These are phyloP conservation scores for Sporothrix euskadiensis DNA, from an alignment of 2,329 filamentous ascomycete species.

Conservation along the genomic window DNA sequence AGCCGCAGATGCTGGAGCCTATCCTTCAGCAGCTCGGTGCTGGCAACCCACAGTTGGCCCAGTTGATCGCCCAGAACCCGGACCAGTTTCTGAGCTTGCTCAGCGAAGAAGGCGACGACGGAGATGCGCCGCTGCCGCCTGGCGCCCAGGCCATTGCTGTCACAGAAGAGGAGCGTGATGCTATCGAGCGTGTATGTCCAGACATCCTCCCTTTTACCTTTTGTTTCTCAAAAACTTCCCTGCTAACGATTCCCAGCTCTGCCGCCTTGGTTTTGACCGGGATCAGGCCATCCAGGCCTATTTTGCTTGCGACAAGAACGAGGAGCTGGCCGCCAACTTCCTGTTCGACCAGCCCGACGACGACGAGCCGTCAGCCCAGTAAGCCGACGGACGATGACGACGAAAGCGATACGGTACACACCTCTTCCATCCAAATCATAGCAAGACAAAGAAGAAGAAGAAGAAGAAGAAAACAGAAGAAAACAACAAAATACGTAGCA, in stretches of 20 bases:
- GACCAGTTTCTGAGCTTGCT: slow-evolving; percentile 90
- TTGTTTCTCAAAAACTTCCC: neutral
- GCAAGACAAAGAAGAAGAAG: neutral
- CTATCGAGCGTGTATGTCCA: slow-evolving; percentile 81
- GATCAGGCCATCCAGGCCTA: slow-evolving; percentile 97
- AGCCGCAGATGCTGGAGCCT: slow-evolving; percentile 97
- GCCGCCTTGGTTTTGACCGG: slow-evolving; percentile 87
- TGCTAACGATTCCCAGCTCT: slow-evolving; percentile 59
- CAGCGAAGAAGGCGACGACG: slow-evolving; percentile 82
- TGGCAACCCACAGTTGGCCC: slow-evolving; percentile 90
- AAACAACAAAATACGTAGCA: neutral
- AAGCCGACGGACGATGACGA: neutral
- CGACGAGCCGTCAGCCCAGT: slow-evolving; percentile 53
- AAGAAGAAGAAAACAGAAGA: neutral
- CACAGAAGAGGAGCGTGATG: slow-evolving; percentile 93
- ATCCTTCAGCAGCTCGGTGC: slow-evolving; percentile 94
- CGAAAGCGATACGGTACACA: neutral
- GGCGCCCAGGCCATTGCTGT: slow-evolving; percentile 88
- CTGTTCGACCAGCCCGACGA: slow-evolving; percentile 96
- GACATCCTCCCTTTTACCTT: slow-evolving; percentile 1
- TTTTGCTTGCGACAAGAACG: slow-evolving; percentile 99
- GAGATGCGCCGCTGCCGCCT: slow-evolving; percentile 74
- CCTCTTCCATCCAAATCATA: neutral
- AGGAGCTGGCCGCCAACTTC: slow-evolving; percentile 97
- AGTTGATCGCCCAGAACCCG: slow-evolving; percentile 86